Conservation (phyloP, 1,284 basidiomycete species). For the Pulveroboletus sp. region DNA sequence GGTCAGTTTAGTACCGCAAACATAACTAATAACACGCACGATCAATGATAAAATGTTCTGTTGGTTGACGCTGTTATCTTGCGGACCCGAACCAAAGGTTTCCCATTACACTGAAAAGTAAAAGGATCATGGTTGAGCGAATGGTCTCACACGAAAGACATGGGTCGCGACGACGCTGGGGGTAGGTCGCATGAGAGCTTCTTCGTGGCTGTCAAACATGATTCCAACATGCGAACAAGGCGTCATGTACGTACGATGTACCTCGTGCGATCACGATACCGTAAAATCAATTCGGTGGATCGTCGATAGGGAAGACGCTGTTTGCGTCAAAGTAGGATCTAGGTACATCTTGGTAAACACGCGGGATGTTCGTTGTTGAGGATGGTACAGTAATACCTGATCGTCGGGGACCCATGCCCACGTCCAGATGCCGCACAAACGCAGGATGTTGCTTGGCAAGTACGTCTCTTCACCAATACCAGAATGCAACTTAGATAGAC, state of each 20-base stretch:
- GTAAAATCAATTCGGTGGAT: constrained; percentile 49
- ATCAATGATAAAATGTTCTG: neutral
- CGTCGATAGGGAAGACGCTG: constrained; percentile 69
- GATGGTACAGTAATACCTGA: constrained; percentile 62
- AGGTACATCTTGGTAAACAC: too few relatives aligned
- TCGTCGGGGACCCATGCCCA: constrained; percentile 37
- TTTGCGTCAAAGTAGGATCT: constrained; percentile 44
- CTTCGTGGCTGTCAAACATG: constrained; percentile 50
- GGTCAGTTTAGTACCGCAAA: neutral
- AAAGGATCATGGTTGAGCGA: neutral
- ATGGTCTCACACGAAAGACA: neutral
- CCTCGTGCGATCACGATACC: constrained; percentile 64
- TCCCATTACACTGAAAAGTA: constrained; percentile 3
- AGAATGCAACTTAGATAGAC: neutral
- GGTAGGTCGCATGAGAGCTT: constrained; percentile 61
- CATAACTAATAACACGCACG: neutral
- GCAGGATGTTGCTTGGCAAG: neutral
- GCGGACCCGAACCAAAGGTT: neutral
- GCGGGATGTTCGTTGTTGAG: neutral
- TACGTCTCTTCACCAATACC: constrained; percentile 1
- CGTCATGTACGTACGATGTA: constrained; percentile 13
- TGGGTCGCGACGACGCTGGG: neutral
- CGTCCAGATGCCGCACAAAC: neutral
- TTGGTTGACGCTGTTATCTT: neutral
- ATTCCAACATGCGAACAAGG: neutral